Evolutionary conservation across 495 filamentous ascomycete genomes (phyloP), one percentile per base, ranked within the genome.

Genomic region (Amniculicola lignicola): DNA sequence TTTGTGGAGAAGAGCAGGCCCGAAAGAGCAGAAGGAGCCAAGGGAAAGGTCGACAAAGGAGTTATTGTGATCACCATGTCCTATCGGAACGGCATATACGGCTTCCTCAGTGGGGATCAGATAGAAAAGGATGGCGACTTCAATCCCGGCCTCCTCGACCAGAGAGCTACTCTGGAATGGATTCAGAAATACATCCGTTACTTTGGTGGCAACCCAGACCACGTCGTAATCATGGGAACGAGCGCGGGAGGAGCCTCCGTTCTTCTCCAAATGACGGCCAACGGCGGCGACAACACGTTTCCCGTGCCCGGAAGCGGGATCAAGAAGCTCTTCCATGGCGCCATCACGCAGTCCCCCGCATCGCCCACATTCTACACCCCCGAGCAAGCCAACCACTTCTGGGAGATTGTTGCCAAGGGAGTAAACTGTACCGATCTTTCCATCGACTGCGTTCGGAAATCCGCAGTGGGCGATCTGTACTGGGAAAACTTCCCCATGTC

Each of bases 81-180:
- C 58, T 73, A 73, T 45, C 62, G 70, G 19, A 67, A 84, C 4
- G 85, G 84, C 14, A 79, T 80, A 0, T 86, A 88, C 66, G 86
- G 86, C 2, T 89, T 77, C 69, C 71, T 85, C 1, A 70, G 73
- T 39, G 70, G 69, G 58, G 71, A 51, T 4, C 51, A 82, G 18
- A 71, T 75, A 24, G 36, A 41, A 19, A 63, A 74, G 28, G 75
- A 76, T 55, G 81, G 83, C 11, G 74, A 74, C 24, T 74, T 61
- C n/a, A 53, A 53, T 16, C 24, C n/a, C 3, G 87, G 81, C 0
- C 73, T 90, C 3, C 68, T 77, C 22, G 88, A 92, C 63, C 83
- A 87, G 62, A 72, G 79, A 6, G 74, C 87, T 59, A 85, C 83
- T 9, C 72, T 91, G 24, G 70, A 86, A 25, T 93, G 88, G 88